A percentile compares a stretch with the other conserved stretches of the same genome.
Evolutionary conservation across 148 eudicot species (phyloP).

Genomic region (Pharnaceum exiguum): DNA sequence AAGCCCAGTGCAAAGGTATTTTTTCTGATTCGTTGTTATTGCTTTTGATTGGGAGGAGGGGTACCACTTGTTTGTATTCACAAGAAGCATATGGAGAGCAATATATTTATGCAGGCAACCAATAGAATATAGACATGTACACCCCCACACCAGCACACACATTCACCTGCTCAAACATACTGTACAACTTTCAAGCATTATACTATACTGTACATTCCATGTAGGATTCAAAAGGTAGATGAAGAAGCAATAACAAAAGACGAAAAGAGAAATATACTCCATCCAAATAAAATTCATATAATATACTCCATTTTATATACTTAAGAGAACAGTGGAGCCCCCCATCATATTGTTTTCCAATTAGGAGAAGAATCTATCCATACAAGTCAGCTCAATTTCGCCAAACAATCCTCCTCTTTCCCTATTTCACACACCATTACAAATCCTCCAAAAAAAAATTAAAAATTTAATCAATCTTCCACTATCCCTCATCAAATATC

Average conservation of each 20-base stretch:
- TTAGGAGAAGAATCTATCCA: slow-evolving; percentile 27
- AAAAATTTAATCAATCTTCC: slow-evolving; percentile 3
- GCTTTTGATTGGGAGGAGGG: neutral
- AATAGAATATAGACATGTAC: slow-evolving; percentile 10
- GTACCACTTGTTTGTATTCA: slow-evolving; percentile 13
- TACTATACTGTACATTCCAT: neutral
- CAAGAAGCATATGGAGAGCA: neutral
- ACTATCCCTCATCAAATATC: slow-evolving; percentile 1
- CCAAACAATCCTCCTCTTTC: slow-evolving; percentile 33
- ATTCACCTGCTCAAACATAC: slow-evolving; percentile 11
- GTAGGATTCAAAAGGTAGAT: neutral
- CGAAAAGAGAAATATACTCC: neutral
- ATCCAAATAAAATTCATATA: neutral
- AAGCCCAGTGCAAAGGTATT: too few relatives aligned
- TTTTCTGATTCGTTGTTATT: too few relatives aligned
- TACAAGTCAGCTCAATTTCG: slow-evolving; percentile 36
- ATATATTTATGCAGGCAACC: slow-evolving; percentile 6
- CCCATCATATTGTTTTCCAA: slow-evolving; percentile 9
- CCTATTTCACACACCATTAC: slow-evolving; percentile 12
- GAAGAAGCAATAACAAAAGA: neutral
- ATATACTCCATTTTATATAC: slow-evolving; percentile 14
- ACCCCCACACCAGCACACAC: slow-evolving; percentile 22
- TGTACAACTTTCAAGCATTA: neutral
- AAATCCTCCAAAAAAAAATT: slow-evolving; percentile 5
- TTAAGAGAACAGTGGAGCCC: neutral